Evolutionary conservation across 192 early-diverging fungal species (phyloP), one percentile per base, ranked within the genome.

Genomic region (Piromyces sp.): DNA sequence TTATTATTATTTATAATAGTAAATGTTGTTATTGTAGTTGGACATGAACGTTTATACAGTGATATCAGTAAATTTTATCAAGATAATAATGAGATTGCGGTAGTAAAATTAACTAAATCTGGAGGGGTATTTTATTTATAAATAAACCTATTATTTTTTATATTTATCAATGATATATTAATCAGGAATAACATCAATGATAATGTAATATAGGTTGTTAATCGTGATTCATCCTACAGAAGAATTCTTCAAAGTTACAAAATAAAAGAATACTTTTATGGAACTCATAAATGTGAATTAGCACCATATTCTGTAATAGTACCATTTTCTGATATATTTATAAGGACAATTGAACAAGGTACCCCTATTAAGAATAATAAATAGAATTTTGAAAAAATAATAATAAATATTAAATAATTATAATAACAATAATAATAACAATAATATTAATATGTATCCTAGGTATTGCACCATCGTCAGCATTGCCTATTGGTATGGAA

Each of bases 211-310:
- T 37, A 94, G 93, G 93, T 96, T 0, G 97, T 97, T 0, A 91
- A 95, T 79, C 87, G 97, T n/a, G 95, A 96, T 86, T 85, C 92
- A 14, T 81, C 84, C 2, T 95, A 89, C 83, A 84, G 93, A 26
- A 87, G 91, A 30, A 93, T 94, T 40, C 80, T 88, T 7, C 93
- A 96, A 83, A 88, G 90, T 37, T 87, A 91, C 31, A 91, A 89
- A 80, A 94, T 99, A 13, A 90, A 91, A 13, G 95, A 95, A 82
- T 99, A 99, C 87, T 99, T 99, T 88, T 97, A 98, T 86, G 97
- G 97, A 0, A 94, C 94, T 0, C 38, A 87, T 0, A 91, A 93
- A 79, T 90, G 86, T 37, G 94, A 95, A 81, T 85, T 95, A 14
- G 91, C 90, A 15, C 96, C 97, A 22, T 98, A 94, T 83, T 93